Evolutionary conservation across 371 early-diverging fungal genomes (phyloP), one percentile per base, ranked within the genome.

Genomic region (Circinella minor): DNA sequence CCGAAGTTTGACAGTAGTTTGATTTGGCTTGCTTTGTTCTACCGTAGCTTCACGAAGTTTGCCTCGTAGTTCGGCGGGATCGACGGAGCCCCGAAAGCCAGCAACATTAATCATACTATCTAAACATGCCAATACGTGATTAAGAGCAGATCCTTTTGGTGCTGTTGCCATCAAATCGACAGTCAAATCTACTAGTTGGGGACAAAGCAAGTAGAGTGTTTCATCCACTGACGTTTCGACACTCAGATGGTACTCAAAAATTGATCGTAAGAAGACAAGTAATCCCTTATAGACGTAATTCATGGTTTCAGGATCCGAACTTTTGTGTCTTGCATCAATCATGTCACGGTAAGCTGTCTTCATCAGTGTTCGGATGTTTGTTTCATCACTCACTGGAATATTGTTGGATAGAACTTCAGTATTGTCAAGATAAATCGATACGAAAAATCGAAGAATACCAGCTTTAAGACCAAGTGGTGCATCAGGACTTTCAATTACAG

Each of bases 41-140:
- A 39, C 46, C 4, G 73, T 68, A 0, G 77, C 75, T 13, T 73
- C 67, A 43, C 74, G 74, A 9, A 81, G 34, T 3, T 65, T 67
- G n/a, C 67, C 71, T 1, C 73, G 65, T 11, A 81, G 27, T 11
- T 34, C 18, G 1, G 20, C 63, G 1, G 81, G 76, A 27, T 74
- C 61, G 14, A 72, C 65, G 14, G 57, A 65, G 6, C 74, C 68
- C 37, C 74, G 68, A 18, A 81, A 78, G 0, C 81, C 78, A 20
- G 81, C 72, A 0, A 81, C 75, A 61, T 81, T 81, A 15, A 81
- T 72, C 81, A 81, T 81, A 34, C 78, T 78, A 61, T 81, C 78
- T 27, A 81, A 43, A 51, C 81, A 78, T 0, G 72, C 71, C 10
- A 81, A 67, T n/a, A 65, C 61, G 34, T 71, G 60, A 37, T 75